phyloP scores from a whole-genome alignment of 768 basidiomycete genomes.

The Kwoniella dejecticola region DNA sequence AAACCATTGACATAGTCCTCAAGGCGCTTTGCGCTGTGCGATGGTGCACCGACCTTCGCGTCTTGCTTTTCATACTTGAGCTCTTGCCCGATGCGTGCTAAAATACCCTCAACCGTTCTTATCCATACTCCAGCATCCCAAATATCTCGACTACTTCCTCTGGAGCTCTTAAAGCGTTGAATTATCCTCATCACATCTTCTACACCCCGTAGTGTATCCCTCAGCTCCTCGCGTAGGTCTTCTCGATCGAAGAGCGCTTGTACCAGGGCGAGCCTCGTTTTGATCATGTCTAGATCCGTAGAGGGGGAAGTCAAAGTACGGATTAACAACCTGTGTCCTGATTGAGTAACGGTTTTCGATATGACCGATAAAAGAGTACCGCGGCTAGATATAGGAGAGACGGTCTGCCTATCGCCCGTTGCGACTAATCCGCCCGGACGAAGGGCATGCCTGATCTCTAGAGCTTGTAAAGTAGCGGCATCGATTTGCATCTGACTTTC shows the following conservation, averaged over 20 bases:
- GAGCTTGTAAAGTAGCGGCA: conserved; percentile 52
- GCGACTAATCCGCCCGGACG: conserved; percentile 36
- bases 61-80: conserved; percentile 12
- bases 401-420: conserved; percentile 14
- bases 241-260: conserved; percentile 43
- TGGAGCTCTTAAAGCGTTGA: conserved; percentile 42
- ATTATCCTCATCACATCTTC: conserved; percentile 50
- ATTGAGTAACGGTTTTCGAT: conserved; percentile 43
- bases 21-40: conserved; percentile 22
- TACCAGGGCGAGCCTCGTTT: conserved; percentile 43
- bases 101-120: conserved; percentile 29
- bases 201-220: conserved; percentile 32
- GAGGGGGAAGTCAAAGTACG: conserved; percentile 50
- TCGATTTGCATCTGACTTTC: conserved; percentile 51
- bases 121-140: conserved; percentile 47
- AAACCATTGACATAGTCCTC: conserved; percentile 21
- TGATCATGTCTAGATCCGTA: conserved; percentile 38
- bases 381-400: conserved; percentile 38
- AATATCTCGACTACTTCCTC: conserved; percentile 46
- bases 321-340: conserved; percentile 50
- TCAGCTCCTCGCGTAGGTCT: conserved; percentile 44
- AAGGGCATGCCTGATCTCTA: conserved; percentile 53
- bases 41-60: neutral
- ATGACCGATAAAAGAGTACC: conserved; percentile 53
- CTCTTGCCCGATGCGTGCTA: conserved; percentile 27